A percentile compares a stretch with the other conserved stretches of the same genome.
Conservation (phyloP, 1,284 basidiomycete genomes). For the Cutaneotrichosporon cavernicola region DNA sequence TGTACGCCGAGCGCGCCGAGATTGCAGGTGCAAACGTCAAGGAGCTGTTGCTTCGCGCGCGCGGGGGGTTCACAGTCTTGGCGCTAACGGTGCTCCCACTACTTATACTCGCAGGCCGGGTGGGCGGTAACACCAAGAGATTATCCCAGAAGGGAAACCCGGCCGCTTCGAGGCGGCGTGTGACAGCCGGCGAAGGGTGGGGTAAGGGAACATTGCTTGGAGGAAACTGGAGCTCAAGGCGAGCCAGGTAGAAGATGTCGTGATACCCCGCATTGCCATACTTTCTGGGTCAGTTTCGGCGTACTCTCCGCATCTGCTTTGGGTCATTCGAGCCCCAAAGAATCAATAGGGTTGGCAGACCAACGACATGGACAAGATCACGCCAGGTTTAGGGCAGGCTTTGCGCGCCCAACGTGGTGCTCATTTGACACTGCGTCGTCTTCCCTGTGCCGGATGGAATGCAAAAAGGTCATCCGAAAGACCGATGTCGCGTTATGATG, state of each 20-base stretch:
- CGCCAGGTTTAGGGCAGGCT: neutral
- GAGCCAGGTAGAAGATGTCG: constrained; percentile 36
- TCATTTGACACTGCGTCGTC: neutral
- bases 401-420: neutral
- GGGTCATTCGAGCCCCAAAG: neutral
- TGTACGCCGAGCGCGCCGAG: neutral
- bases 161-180: constrained; percentile 26
- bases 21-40: neutral
- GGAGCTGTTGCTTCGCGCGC: neutral
- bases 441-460: too few relatives aligned
- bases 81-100: neutral
- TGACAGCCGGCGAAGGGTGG: constrained; percentile 24
- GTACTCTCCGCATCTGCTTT: neutral
- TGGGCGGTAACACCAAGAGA: neutral
- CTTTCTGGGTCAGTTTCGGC: constrained; percentile 14
- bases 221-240: constrained; percentile 31
- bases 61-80: neutral
- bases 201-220: constrained; percentile 25
- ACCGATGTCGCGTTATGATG: too few relatives aligned
- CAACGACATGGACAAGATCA: neutral
- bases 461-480: neutral
- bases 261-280: constrained; percentile 33
- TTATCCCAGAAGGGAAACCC: constrained; percentile 25
- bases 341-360: neutral
- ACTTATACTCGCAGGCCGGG: neutral